Evolutionary conservation across 371 early-diverging fungal species (phyloP), one percentile per base, ranked within the genome.

Genomic region (Mucor velutinosus): DNA sequence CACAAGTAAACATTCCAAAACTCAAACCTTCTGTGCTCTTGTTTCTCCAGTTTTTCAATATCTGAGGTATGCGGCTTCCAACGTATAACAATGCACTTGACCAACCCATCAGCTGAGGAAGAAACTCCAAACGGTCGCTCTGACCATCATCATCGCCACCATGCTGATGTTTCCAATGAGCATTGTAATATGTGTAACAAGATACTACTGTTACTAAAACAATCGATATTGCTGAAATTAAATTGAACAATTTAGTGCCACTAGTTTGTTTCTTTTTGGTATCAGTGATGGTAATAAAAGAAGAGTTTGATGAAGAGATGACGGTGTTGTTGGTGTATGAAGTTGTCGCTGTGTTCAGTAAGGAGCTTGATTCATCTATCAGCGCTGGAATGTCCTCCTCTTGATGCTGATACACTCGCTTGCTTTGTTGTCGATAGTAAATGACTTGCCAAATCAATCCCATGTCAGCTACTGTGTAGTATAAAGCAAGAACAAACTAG

Each of bases 21-120:
- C 91, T 86, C 39, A 94, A 75, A 0, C 94, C 94, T 60, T 90
- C 86, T 15, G 86, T 85, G 12, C 91, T 90, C 72, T 87, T 79
- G 47, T 84, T 80, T 39, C 77, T 76, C 74, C 79, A 85, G 70
- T 91, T 92, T 73, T 86, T 87, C 21, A 85, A 74, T 55, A 94
- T 88, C 69, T 94, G 94, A 6, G 94, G 94, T 19, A 93, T 66
- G 53, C 93, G 86, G 3, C 89, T 76, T 53, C 87, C 69, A 58
- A 80, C 71, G 60, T 85, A 88, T 25, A 85, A 64, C 8, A 79
- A 64, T 0, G 86, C 84, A 30, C 84, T 85, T 23, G 71, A 66
- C 83, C 72, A 85, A 19, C 79, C 87, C 76, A 72, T 76, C 12
- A 65, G 60, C 63, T 76, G 82, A 19, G 76, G 82, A 53, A 74